phyloP scores from a whole-genome alignment of 2,329 filamentous ascomycete species.

The Septoria petroselini region DNA sequence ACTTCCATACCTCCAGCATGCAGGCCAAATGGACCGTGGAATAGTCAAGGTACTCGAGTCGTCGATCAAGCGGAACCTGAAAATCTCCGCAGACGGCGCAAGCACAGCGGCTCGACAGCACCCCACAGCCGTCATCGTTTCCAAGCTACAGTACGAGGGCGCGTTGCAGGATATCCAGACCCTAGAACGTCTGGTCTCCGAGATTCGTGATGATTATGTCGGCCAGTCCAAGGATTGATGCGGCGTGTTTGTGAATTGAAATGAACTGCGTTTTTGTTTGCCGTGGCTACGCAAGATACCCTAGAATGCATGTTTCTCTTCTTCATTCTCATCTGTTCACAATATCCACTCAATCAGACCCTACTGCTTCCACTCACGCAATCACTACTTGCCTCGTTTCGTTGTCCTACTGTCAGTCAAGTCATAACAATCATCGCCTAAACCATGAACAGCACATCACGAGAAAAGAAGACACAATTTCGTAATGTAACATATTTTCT shows the following conservation, averaged over 20 bases:
- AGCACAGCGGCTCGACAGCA: slow-evolving; percentile 10
- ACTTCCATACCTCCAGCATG: slow-evolving; percentile 44
- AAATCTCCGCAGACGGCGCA: slow-evolving; percentile 6
- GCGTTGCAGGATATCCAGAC: slow-evolving; percentile 11
- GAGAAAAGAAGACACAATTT: no score
- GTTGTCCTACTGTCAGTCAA: no score
- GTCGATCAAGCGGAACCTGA: slow-evolving; percentile 38
- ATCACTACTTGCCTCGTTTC: no score
- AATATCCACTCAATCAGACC: no score
- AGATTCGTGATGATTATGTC: slow-evolving; percentile 12
- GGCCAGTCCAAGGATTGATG: not conserved
- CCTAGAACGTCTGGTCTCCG: slow-evolving; percentile 5
- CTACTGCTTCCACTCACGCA: no score
- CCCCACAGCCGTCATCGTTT: slow-evolving; percentile 3
- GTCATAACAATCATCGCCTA: no score
- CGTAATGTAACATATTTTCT: no score
- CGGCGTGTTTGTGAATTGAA: not conserved
- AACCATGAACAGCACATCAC: no score
- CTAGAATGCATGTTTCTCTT: no score
- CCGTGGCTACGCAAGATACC: no score
- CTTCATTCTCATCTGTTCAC: no score
- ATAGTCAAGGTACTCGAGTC: slow-evolving; percentile 52
- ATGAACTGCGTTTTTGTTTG: no score
- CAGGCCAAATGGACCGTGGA: slow-evolving; percentile 50
- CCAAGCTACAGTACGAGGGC: slow-evolving; percentile 11